phyloP scores from a whole-genome alignment of 345 rosid species.

The Citrus sp. region DNA sequence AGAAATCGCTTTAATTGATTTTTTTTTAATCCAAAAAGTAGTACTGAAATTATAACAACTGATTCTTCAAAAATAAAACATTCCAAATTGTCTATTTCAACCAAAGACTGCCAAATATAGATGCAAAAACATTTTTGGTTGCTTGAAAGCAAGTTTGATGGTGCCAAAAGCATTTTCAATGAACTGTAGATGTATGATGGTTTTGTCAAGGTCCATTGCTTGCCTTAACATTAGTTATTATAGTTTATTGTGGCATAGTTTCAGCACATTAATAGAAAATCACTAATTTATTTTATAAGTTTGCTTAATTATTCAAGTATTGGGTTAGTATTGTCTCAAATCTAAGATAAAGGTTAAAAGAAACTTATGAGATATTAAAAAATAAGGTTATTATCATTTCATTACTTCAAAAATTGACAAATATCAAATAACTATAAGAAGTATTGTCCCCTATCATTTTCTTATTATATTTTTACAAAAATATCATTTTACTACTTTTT shows the following conservation, averaged over 20 bases:
- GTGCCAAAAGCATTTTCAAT: neutral
- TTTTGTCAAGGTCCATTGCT: neutral
- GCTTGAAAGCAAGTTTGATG: neutral
- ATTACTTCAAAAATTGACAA: no score
- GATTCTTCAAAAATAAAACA: no score
- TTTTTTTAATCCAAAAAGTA: neutral
- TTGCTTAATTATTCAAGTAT: neutral
- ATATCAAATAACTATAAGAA: no score
- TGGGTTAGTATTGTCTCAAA: neutral
- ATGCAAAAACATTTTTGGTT: neutral
- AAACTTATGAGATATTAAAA: neutral
- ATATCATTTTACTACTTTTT: no score
- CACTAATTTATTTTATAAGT: neutral
- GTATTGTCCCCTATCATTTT: no score
- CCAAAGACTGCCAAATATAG: neutral
- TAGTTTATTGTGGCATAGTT: neutral
- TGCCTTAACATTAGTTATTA: neutral
- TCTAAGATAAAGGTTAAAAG: neutral
- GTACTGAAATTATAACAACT: no score
- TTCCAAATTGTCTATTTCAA: neutral
- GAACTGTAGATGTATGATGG: neutral
- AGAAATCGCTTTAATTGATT: neutral
- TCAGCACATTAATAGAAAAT: no score
- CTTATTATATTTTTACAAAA: no score
- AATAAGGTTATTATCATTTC: no score